Conservation (phyloP, 2,329 filamentous ascomycete species). For the Sporothrix brasiliensis region DNA sequence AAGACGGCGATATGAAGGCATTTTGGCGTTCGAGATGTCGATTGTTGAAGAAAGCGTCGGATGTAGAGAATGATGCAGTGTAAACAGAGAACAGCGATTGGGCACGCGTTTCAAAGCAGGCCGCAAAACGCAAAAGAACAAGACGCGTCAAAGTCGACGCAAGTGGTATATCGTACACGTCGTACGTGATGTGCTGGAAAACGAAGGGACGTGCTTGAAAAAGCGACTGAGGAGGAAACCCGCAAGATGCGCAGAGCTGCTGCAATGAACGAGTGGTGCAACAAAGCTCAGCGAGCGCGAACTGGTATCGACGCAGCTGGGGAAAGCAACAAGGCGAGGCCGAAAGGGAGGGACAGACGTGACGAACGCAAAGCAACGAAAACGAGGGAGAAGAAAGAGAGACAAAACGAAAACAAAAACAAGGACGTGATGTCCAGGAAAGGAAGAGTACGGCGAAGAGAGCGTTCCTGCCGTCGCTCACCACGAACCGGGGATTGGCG, state of each 20-base stretch:
- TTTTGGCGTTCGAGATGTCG: not conserved
- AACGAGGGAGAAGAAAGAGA: conserved; percentile 4
- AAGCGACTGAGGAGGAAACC: not conserved
- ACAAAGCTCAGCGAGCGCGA: conserved; percentile 1
- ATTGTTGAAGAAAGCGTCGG: not conserved
- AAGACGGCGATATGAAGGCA: conserved; percentile 16
- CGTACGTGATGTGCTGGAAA: not conserved
- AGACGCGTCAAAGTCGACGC: not conserved
- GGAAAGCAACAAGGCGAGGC: not conserved
- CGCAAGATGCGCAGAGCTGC: not conserved
- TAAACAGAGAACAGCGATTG: not conserved
- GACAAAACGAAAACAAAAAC: conserved; percentile 5
- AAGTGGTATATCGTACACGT: too few species aligned
- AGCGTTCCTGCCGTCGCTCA: conserved; percentile 18
- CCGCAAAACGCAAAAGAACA: not conserved
- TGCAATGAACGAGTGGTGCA: conserved; percentile 10
- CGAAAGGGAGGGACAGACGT: conserved; percentile 9
- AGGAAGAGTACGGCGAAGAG: not conserved
- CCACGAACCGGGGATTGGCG: conserved; percentile 1
- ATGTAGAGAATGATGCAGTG: not conserved
- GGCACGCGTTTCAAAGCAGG: not conserved
- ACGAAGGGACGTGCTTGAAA: not conserved
- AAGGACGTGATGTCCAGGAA: not conserved
- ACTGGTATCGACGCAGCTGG: not conserved
- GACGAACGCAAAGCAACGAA: conserved; percentile 15